Evolutionary conservation across 2,329 filamentous ascomycete species (phyloP).

Genomic region (Dactylellina parvicollis): DNA sequence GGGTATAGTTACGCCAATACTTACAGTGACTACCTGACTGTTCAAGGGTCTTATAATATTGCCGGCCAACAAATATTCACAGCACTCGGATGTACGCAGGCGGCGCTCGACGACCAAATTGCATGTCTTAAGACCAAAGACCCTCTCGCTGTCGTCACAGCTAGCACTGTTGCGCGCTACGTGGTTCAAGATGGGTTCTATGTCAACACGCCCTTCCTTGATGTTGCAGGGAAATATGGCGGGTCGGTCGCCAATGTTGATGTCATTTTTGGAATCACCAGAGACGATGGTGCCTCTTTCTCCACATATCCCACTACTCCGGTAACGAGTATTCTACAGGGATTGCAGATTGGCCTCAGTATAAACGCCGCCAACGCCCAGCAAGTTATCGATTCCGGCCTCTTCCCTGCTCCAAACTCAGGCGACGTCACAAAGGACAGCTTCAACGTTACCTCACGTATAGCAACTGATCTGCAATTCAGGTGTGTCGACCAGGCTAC

Average conservation of each 20-base stretch:
- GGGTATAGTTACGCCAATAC: slow-evolving; percentile 69
- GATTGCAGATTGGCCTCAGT: slow-evolving; percentile 63
- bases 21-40: slow-evolving; percentile 70
- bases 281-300: slow-evolving; percentile 69
- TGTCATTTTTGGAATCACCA: slow-evolving; percentile 68
- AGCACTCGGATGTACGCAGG: slow-evolving; percentile 66
- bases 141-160: slow-evolving; percentile 61
- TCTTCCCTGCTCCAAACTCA: slow-evolving; percentile 66
- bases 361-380: slow-evolving; percentile 64
- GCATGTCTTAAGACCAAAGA: slow-evolving; percentile 67
- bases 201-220: slow-evolving; percentile 66
- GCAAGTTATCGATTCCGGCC: slow-evolving; percentile 62
- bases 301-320: slow-evolving; percentile 64
- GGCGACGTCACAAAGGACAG: slow-evolving; percentile 68
- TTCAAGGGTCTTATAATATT: slow-evolving; percentile 65
- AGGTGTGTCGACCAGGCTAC: slow-evolving; percentile 71
- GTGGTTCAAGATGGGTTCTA: slow-evolving; percentile 70
- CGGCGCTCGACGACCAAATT: slow-evolving; percentile 63
- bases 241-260: slow-evolving; percentile 65
- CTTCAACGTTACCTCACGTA: slow-evolving; percentile 67
- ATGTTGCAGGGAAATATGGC: slow-evolving; percentile 53
- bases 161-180: slow-evolving; percentile 65
- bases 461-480: slow-evolving; percentile 70
- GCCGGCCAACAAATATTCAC: slow-evolving; percentile 67
- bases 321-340: slow-evolving; percentile 62